Base-by-base conservation (phyloP, 768 basidiomycete genomes). In the Fomitopsis serialis region DNA sequence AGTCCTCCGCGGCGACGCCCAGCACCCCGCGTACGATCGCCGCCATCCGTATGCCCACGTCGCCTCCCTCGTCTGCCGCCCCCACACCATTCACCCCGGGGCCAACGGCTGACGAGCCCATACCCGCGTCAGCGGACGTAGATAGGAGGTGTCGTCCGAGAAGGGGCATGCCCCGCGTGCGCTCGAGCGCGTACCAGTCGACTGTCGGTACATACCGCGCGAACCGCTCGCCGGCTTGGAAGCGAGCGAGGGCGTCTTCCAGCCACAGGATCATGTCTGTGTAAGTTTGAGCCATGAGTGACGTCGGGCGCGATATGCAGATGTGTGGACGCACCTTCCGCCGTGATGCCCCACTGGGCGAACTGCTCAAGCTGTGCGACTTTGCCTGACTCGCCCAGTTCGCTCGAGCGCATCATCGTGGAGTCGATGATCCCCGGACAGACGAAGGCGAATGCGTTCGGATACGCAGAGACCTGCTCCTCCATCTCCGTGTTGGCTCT, bases 1-100 rank as follows among this genome's bases (percentile, higher is more conserved):
- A 70, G 35, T 74, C 73, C 17, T 66, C 61, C 24, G 54, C 53
- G 2, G 68, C 52, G 22, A 76, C 56, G 45, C 69, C 68, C 24
- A 73, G 55, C 19, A 61, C 58, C 27, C 54, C 56, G 37, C 63
- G 53, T 15, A 58, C 53, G 11, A 62, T 43, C 5, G 59, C 54
- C 5, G 48, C 40, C 44, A 45, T 48, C 25, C 45, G 37, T 8
- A 54, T 17, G 13, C 19, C 54, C 15, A 32, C 45, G 52, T 47
- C 35, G 29, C 13, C 15, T 8, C 8, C 37, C 6, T 40, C 37
- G 15, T 40, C 37, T 8, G 6, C 37, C 1, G 25, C 29, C 21
- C 23, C 29, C 15, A 17, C 40, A 27, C 36, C 50, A 17, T 36
- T 19, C 22, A 19, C n/a, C n/a, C n/a, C n/a, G n/a, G n/a, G n/a